phyloP scores from a whole-genome alignment of 179 eudicot species.

The Carnegiea gigantea region DNA sequence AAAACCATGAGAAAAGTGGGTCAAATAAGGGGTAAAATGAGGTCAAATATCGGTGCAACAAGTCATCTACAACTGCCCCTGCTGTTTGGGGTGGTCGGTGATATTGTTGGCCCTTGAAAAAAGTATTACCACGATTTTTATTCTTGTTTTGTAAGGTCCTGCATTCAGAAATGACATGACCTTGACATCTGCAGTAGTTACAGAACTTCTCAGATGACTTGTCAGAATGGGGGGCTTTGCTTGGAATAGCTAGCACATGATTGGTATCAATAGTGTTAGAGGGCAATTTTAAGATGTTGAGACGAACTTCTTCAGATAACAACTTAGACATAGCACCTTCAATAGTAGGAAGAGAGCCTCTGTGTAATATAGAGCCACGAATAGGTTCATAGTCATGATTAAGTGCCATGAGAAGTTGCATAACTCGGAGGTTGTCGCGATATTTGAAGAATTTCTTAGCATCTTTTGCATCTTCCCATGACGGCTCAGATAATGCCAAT shows the following conservation, averaged over 20 bases:
- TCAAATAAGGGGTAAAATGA: no score
- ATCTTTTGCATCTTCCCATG: no score
- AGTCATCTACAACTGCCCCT: not conserved
- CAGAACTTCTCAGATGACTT: not conserved
- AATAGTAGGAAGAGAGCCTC: no score
- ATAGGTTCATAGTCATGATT: not conserved
- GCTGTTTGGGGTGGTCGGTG: not conserved
- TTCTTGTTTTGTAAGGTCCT: not conserved
- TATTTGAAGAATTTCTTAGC: not conserved
- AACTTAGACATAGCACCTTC: no score
- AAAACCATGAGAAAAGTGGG: no score
- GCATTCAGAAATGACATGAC: not conserved
- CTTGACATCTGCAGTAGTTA: not conserved
- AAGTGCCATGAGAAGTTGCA: not conserved
- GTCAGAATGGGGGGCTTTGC: not conserved
- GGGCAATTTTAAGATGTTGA: no score
- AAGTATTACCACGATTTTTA: not conserved
- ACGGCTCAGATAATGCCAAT: not conserved
- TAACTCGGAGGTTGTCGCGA: not conserved
- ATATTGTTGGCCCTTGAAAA: not conserved
- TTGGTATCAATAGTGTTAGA: not conserved
- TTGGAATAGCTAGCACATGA: not conserved
- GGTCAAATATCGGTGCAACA: no score
- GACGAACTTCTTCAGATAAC: no score
- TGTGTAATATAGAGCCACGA: no score